Evolutionary conservation across 768 basidiomycete genomes (phyloP), one percentile per base, ranked within the genome.

Genomic region (Neoboletus subvelutipes): DNA sequence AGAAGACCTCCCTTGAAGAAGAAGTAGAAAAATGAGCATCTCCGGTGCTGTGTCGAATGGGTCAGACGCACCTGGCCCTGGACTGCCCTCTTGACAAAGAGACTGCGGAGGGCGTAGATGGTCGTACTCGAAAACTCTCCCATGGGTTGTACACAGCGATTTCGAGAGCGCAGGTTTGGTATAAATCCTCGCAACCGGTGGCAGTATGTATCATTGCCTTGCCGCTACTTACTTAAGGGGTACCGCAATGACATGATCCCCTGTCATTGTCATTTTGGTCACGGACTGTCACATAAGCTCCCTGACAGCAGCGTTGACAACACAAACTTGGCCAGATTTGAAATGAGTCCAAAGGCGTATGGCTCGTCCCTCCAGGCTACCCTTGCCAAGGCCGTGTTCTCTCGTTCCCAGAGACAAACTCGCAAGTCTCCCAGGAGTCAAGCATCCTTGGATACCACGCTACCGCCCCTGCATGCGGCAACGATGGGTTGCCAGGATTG

Each of bases 1-100:
- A 96, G 78, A 15, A 95, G 75, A 52, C 91, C 91, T 18, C 86
- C 89, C 89, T 92, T 61, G 20, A 53, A 31, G 20, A 53, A 31
- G 13, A 50, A 24, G 11, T 22, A 41, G 43, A 20, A 33, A 36
- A 18, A 41, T 50, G 41, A 55, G 57, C 31, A 33, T 26, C 31
- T 22, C 17, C n/a, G 41, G 29, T 33, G 29, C 24, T 5, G 39
- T 6, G 9, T 5, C 1, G 52, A 50, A 34, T 41, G 34, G 37
- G 18, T 42, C 24, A 3, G 29, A 64, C 62, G 22, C 29, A 72
- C 71, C 63, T 72, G 70, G 54, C 72, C 67, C 22, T 65, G 59
- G 6, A 64, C 72, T 11, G 45, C 53, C 36, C 69, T 64, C 54
- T 67, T 64, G 22, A 13, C 29, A 36, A 50, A 18, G 51, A 71